Percentiles rank a stretch among this genome's conserved stretches.
phyloP scores from a whole-genome alignment of 345 rosid species.

The thale cress (Arabidopsis thaliana) region DNA sequence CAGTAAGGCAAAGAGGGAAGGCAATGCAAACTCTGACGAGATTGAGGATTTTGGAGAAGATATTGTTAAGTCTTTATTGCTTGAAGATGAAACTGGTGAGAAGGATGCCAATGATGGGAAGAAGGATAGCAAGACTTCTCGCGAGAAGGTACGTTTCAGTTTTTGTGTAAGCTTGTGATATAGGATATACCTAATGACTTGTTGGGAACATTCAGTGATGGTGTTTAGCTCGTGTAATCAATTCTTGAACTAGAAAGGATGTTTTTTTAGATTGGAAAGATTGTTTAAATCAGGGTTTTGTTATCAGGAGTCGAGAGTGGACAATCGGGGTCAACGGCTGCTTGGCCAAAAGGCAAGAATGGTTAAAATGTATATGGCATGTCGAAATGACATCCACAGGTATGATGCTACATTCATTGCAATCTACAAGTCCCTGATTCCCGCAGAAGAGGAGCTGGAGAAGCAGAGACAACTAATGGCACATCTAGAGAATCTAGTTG shows the following conservation, averaged over 20 bases:
- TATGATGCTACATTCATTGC: constrained; percentile 61
- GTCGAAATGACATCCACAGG: constrained; percentile 70
- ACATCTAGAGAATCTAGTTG: constrained; percentile 70
- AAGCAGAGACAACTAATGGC: constrained; percentile 80
- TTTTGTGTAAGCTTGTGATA: background rate
- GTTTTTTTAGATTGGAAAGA: background rate
- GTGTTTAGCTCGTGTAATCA: background rate
- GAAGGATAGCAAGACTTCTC: constrained; percentile 43
- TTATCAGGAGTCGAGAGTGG: constrained; percentile 82
- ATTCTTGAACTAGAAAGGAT: constrained; percentile 15
- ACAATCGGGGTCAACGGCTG: constrained; percentile 67
- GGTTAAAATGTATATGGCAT: constrained; percentile 50
- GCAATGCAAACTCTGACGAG: constrained; percentile 19
- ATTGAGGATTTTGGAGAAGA: constrained; percentile 60
- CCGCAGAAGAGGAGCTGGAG: constrained; percentile 78
- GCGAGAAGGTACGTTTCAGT: constrained; percentile 51
- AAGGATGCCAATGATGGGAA: constrained; percentile 54
- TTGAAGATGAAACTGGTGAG: constrained; percentile 57
- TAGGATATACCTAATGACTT: constrained; percentile 1
- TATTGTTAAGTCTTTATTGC: constrained; percentile 59
- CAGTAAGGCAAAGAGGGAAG: constrained; percentile 41
- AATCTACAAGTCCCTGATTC: constrained; percentile 76
- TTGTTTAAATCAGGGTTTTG: constrained; percentile 22
- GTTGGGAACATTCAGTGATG: background rate
- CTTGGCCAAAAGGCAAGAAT: constrained; percentile 78